Conservation (phyloP, 2,329 filamentous ascomycete species). For the Ascochyta fabae region DNA sequence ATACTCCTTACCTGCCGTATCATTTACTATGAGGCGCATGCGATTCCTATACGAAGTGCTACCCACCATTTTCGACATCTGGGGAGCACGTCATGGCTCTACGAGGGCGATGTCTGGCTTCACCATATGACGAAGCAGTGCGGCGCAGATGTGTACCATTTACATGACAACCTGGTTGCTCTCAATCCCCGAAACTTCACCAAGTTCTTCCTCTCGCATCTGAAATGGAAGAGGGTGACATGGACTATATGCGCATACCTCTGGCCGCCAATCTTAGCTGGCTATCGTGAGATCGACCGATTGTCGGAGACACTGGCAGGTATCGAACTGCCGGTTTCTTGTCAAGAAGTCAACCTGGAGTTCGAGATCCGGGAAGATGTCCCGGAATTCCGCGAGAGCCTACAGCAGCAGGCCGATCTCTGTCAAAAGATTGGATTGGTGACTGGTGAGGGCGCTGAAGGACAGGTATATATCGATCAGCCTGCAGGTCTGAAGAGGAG, state of each 20-base stretch:
- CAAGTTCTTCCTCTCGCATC: constrained; percentile 23
- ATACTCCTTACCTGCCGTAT: constrained; percentile 50
- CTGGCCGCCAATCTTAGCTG: constrained; percentile 13
- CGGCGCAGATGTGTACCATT: constrained; percentile 29
- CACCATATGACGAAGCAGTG: constrained; percentile 30
- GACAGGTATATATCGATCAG: background rate
- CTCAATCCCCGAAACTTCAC: constrained; percentile 5
- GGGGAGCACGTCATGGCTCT: constrained; percentile 10
- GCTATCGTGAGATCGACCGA: constrained; percentile 13
- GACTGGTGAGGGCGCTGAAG: background rate
- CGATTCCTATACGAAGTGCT: constrained; percentile 42
- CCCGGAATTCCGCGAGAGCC: constrained; percentile 3
- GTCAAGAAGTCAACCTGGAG: constrained; percentile 35
- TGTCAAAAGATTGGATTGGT: constrained; percentile 9
- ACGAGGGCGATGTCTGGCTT: constrained; percentile 21
- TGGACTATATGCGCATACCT: constrained; percentile 30
- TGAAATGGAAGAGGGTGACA: constrained; percentile 32
- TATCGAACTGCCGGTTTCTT: constrained; percentile 23
- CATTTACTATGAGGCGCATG: constrained; percentile 48
- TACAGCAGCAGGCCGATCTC: constrained; percentile 10
- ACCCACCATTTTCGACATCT: constrained; percentile 32
- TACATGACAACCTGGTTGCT: constrained; percentile 25
- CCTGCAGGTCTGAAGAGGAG: constrained; percentile 7
- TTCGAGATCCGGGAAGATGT: constrained; percentile 27
- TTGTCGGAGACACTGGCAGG: constrained; percentile 6